Evolutionary conservation across 2,329 filamentous ascomycete genomes (phyloP).

Genomic region (Fusarium algeriense): DNA sequence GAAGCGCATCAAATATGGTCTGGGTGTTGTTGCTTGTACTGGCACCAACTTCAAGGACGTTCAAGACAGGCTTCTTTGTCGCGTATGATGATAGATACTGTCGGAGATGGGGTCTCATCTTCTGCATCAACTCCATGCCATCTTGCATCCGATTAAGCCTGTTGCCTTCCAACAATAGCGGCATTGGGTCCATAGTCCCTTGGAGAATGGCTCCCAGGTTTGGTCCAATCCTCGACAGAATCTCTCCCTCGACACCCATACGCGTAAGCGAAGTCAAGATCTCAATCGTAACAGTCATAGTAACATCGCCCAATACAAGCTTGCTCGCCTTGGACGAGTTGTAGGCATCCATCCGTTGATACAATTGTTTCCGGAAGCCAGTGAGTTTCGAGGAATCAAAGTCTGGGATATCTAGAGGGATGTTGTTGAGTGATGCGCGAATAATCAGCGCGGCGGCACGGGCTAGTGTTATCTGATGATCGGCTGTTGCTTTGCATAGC

Average conservation of each 20-base stretch:
- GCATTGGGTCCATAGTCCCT: background rate
- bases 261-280: constrained; percentile 19
- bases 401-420: constrained; percentile 14
- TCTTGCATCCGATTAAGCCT: background rate
- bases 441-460: constrained; percentile 28
- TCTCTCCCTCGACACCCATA: constrained; percentile 13
- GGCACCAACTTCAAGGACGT: constrained; percentile 18
- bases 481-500: constrained; percentile 2
- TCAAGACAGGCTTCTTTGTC: background rate
- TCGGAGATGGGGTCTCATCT: background rate
- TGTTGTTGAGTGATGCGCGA: constrained; percentile 20
- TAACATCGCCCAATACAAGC: constrained; percentile 1
- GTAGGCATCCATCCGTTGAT: constrained; percentile 9
- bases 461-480: constrained; percentile 11
- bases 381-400: background rate
- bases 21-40: background rate
- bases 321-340: constrained; percentile 8
- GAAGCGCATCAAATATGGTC: accelerated
- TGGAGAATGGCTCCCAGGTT: constrained; percentile 11
- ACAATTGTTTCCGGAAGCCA: background rate
- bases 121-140: background rate
- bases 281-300: constrained; percentile 26
- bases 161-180: background rate
- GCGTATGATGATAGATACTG: constrained; percentile 17
- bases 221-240: constrained; percentile 23